Evolutionary conservation across 768 basidiomycete species (phyloP), one percentile per base, ranked within the genome.

Genomic region (Mrakia hoshinonis): DNA sequence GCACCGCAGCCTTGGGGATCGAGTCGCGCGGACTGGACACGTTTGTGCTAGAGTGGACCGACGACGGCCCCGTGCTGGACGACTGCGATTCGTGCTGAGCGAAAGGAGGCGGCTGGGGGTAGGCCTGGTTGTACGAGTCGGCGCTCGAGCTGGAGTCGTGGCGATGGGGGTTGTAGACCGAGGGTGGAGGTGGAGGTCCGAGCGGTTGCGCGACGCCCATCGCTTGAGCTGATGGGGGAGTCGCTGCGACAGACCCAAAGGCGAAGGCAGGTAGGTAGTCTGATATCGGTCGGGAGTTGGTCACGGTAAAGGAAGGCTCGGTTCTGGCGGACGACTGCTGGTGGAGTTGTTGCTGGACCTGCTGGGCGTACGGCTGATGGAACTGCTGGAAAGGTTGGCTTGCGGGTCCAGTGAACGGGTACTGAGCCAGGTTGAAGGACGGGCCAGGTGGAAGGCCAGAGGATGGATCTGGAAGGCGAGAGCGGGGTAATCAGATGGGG

Each of bases 1-100:
- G 11, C 6, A n/a, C 49, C 11, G 49, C 6, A 10, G 49, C 49
- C 49, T 22, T 2, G 31, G 4, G 26, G 29, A 3, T 58, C 13
- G 31, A 22, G 36, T 39, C 36, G 1, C 20, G 58, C 22, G 58
- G 20, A 36, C 31, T 36, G 58, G 20, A 36, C 18, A 18, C 36
- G 34, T 39, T 61, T 5, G 58, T 36, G 36, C 18, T 20, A 6
- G 58, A 61, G 34, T 61, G 58, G 18, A 61, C 36, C 9, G 58
- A 61, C 11, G 58, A 61, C 4, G 58, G 58, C n/a, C 55, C 55
- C 7, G 58, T 61, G 58, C 31, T 36, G 62, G 38, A 49, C 24
- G 64, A 66, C 15, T 65, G 24, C 46, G 64, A 66, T 38, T 38
- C 26, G 15, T 64, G 62, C n/a, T 46, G 62, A n/a, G 22, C 18